These are phyloP conservation scores for Zopfochytrium polystomum DNA, from an alignment of 371 early-diverging fungal species.

Conservation along the genomic window DNA sequence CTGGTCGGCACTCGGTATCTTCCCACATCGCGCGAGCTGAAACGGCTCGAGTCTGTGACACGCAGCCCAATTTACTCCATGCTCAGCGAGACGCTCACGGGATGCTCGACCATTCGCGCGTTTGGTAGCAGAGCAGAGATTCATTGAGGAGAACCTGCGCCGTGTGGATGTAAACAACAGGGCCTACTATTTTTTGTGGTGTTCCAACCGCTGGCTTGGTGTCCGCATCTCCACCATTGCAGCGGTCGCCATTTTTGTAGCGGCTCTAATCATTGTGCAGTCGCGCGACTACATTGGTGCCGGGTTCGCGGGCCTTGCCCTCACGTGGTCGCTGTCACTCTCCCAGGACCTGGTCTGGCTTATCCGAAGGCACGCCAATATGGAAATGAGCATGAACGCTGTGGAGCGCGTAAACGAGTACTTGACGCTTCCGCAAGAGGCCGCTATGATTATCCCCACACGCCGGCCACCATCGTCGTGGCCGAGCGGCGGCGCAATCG, in stretches of 20 bases:
- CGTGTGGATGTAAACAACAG: constrained; percentile 62
- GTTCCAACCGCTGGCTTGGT: constrained; percentile 81
- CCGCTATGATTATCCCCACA: constrained; percentile 56
- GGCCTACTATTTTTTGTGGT: constrained; percentile 79
- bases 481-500: constrained; percentile 63
- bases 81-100: constrained; percentile 68
- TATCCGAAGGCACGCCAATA: constrained; percentile 67
- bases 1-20: constrained; percentile 56
- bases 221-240: constrained; percentile 66
- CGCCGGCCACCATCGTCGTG: constrained; percentile 45
- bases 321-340: constrained; percentile 73
- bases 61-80: constrained; percentile 78
- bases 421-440: constrained; percentile 70
- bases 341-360: constrained; percentile 74
- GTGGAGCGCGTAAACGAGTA: constrained; percentile 80
- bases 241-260: constrained; percentile 64
- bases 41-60: constrained; percentile 72
- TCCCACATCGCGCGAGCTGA: constrained; percentile 70
- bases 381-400: constrained; percentile 85
- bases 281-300: constrained; percentile 55
- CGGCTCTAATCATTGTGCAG: constrained; percentile 58
- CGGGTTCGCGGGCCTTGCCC: constrained; percentile 73
- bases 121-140: constrained; percentile 49
- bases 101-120: constrained; percentile 69
- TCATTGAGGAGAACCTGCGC: constrained; percentile 44